These are phyloP conservation scores for Phytophthora melonis DNA, from an alignment of 352 stramenopile species.

Conservation along the genomic window DNA sequence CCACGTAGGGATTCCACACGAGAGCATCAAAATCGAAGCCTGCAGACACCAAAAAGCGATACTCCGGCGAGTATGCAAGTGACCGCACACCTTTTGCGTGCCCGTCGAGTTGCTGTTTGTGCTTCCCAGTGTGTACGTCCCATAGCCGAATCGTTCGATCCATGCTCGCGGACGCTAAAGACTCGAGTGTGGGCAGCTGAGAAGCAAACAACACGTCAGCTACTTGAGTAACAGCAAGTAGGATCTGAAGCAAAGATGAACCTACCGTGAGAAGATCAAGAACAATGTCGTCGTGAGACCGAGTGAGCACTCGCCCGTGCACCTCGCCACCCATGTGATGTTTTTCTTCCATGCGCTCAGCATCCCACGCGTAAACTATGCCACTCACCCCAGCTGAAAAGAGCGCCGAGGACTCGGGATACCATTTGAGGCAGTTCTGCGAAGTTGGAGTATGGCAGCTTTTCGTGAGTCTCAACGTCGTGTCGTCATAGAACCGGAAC, in stretches of 20 bases:
- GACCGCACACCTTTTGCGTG: conserved; percentile 85
- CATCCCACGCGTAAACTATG: conserved; percentile 88
- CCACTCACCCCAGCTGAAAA: conserved; percentile 88
- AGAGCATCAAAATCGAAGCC: conserved; percentile 91
- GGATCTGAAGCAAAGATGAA: conserved; percentile 7
- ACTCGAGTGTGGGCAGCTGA: conserved; percentile 80
- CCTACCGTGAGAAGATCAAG: conserved; percentile 81
- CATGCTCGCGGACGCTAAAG: conserved; percentile 88
- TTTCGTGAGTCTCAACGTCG: conserved; percentile 71
- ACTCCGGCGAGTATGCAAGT: conserved; percentile 87
- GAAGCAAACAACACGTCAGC: conserved; percentile 9
- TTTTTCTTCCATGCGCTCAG: conserved; percentile 84
- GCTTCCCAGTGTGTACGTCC: conserved; percentile 87
- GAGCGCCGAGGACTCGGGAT: conserved; percentile 67
- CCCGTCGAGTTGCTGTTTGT: conserved; percentile 88
- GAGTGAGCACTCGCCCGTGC: conserved; percentile 60
- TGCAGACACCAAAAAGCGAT: conserved; percentile 87
- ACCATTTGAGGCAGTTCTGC: conserved; percentile 87
- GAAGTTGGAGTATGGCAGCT: conserved; percentile 85
- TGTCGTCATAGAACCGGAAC: conserved; percentile 88
- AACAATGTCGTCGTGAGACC: conserved; percentile 90
- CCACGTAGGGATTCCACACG: conserved; percentile 92
- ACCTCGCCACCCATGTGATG: conserved; percentile 83
- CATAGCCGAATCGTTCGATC: conserved; percentile 91
- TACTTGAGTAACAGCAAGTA: background rate